Conservation (phyloP, 106 monocot genomes). For the Acorus calamus region DNA sequence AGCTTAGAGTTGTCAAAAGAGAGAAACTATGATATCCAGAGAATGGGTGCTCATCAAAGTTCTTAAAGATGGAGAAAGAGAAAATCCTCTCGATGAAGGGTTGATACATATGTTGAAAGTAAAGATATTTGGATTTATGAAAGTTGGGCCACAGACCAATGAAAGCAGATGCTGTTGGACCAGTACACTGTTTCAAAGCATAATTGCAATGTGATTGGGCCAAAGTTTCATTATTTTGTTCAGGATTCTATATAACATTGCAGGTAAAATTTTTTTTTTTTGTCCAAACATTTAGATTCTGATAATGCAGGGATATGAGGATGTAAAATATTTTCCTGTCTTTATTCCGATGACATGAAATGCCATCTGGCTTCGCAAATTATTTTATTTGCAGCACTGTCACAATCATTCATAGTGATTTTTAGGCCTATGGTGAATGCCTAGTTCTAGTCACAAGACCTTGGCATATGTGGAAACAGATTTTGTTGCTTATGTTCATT, state of each 20-base stretch:
- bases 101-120: conserved; percentile 17
- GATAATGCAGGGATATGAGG: conserved; percentile 2
- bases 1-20: conserved; percentile 37
- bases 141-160: conserved; percentile 28
- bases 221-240: conserved; percentile 38
- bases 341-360: too few relatives aligned
- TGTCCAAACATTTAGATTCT: conserved; percentile 5
- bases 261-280: conserved; percentile 42
- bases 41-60: conserved; percentile 31
- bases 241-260: conserved; percentile 15
- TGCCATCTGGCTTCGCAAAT: too few relatives aligned
- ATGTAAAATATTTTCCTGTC: neutral
- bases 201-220: conserved; percentile 30
- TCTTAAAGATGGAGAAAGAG: conserved; percentile 22
- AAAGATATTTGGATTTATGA: conserved; percentile 31
- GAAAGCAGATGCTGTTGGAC: conserved; percentile 40
- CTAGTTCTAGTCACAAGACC: too few relatives aligned
- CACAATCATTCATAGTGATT: too few relatives aligned
- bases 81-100: conserved; percentile 8
- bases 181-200: conserved; percentile 26
- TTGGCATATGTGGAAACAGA: too few relatives aligned
- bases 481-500: too few relatives aligned
- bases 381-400: too few relatives aligned
- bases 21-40: conserved; percentile 42
- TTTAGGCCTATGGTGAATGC: too few relatives aligned